Percentiles rank a stretch among this genome's conserved stretches.
Conservation (phyloP, 129 eudicot species). For the Silybum marianum region DNA sequence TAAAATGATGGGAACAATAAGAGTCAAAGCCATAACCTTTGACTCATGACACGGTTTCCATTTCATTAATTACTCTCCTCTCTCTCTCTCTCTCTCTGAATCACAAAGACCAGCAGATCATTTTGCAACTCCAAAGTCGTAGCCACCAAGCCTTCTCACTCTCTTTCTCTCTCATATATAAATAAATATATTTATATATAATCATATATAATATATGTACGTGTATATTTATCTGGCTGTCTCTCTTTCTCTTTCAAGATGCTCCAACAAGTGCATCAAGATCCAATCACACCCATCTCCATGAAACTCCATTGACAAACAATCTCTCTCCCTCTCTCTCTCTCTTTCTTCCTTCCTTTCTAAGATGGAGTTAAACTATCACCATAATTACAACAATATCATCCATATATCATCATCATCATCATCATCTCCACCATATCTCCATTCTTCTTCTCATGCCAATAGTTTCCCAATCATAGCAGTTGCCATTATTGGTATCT, state of each 20-base stretch:
- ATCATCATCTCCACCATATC: conserved; percentile 27
- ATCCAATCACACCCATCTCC: conserved; percentile 47
- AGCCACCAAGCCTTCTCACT: not conserved
- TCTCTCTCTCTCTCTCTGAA: not conserved
- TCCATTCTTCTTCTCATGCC: conserved; percentile 42
- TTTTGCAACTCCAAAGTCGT: not conserved
- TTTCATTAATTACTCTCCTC: not conserved
- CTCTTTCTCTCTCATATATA: not conserved
- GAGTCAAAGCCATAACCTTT: conserved; percentile 22
- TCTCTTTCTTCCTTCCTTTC: conserved; percentile 1
- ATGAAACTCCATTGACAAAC: conserved; percentile 1
- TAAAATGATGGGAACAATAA: conserved; percentile 11
- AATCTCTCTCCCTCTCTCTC: not conserved
- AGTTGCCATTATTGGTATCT: conserved; percentile 73
- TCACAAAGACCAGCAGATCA: not conserved
- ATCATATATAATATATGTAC: not conserved
- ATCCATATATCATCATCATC: conserved; percentile 28
- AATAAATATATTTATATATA: conserved; percentile 12
- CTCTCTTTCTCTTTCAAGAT: conserved; percentile 35
- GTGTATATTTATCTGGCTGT: not conserved
- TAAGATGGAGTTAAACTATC: not conserved
- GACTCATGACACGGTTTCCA: not conserved
- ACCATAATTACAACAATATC: conserved; percentile 34
- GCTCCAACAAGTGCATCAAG: conserved; percentile 35
- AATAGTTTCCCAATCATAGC: conserved; percentile 65